Evolutionary conservation across 257 asterid species (phyloP).

Genomic region (Capsicum pubescens): DNA sequence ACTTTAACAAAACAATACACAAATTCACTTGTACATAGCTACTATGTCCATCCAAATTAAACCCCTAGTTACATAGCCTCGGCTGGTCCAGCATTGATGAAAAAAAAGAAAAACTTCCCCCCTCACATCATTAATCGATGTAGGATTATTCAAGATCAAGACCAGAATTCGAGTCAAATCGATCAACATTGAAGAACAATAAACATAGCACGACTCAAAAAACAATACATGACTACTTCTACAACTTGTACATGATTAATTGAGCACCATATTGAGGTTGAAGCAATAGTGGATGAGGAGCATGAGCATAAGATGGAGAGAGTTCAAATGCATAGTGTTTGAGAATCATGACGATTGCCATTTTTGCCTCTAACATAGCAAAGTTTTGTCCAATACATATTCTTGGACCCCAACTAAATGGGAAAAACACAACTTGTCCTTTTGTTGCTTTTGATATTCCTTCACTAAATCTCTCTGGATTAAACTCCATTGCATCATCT

Average conservation of each 20-base stretch:
- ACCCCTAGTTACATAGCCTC: not conserved
- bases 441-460: constrained; percentile 39
- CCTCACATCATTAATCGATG: too few species aligned
- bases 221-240: not conserved
- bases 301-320: constrained; percentile 37
- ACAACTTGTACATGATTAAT: constrained; percentile 32
- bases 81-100: too few species aligned
- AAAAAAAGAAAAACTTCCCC: too few species aligned
- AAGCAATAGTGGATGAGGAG: constrained; percentile 28
- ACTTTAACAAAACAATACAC: not conserved
- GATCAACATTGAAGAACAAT: not conserved
- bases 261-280: constrained; percentile 42
- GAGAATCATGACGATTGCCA: constrained; percentile 28
- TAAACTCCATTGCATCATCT: constrained; percentile 39
- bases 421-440: constrained; percentile 32
- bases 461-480: constrained; percentile 40
- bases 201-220: not conserved
- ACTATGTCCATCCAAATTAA: not conserved
- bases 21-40: not conserved
- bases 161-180: too few species aligned
- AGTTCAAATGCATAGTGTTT: constrained; percentile 35
- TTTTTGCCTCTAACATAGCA: constrained; percentile 36
- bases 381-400: constrained; percentile 36
- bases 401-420: constrained; percentile 40
- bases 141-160: too few species aligned